Evolutionary conservation across 1,284 basidiomycete genomes (phyloP).

Genomic region (Agroathelia rolfsii): DNA sequence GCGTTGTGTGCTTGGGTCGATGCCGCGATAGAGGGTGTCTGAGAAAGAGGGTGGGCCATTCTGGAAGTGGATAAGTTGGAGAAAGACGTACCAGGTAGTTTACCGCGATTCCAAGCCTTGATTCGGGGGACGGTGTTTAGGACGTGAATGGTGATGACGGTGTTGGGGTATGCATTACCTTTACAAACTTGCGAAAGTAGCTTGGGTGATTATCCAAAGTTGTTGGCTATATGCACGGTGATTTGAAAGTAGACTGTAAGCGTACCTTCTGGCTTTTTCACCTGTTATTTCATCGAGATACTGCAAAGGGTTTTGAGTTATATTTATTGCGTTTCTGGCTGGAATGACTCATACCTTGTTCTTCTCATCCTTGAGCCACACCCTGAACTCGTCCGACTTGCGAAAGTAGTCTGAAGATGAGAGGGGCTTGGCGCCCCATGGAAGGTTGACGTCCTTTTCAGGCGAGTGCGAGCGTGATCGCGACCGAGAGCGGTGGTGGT

Average conservation of each 20-base stretch:
- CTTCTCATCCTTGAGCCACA: conserved; percentile 74
- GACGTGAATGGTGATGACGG: no score
- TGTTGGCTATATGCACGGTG: conserved; percentile 20
- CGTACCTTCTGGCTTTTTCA: conserved; percentile 60
- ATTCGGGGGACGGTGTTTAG: no score
- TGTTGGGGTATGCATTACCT: conserved; percentile 37
- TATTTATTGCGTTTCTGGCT: background rate
- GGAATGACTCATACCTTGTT: conserved; percentile 40
- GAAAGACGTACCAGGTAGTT: conserved; percentile 42
- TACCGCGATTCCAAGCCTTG: conserved; percentile 72
- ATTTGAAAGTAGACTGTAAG: conserved; percentile 14
- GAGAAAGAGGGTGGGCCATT: conserved; percentile 6
- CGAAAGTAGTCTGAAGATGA: conserved; percentile 70
- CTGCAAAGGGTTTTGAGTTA: conserved; percentile 23
- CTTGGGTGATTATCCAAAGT: conserved; percentile 37
- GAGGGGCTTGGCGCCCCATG: conserved; percentile 44
- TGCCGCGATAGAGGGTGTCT: conserved; percentile 54
- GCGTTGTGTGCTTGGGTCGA: conserved; percentile 51
- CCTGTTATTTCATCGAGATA: conserved; percentile 71
- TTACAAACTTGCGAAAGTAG: conserved; percentile 78
- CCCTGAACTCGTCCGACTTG: conserved; percentile 66
- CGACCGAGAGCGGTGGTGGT: no score
- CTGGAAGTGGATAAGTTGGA: conserved; percentile 4
- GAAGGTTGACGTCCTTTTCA: conserved; percentile 32
- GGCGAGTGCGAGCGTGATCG: conserved; percentile 38